Conservation (phyloP, 2,329 filamentous ascomycete species). For the Rhynchosporium agropyri region DNA sequence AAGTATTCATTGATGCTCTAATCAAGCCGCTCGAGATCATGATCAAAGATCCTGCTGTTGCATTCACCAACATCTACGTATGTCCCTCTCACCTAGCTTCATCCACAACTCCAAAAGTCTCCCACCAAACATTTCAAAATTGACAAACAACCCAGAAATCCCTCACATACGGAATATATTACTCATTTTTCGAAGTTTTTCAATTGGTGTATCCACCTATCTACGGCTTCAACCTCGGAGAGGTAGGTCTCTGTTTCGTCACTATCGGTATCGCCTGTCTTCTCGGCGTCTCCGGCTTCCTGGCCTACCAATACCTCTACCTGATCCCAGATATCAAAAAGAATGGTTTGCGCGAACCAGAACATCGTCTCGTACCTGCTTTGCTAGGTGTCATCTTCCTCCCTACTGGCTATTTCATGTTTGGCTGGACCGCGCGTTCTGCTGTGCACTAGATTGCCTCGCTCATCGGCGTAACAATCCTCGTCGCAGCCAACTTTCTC, state of each 20-base stretch:
- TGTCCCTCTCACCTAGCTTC: not conserved
- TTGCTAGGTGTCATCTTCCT: constrained; percentile 53
- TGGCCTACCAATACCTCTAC: constrained; percentile 51
- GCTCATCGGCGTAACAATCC: constrained; percentile 57
- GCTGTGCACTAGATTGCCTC: constrained; percentile 57
- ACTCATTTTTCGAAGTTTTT: constrained; percentile 66
- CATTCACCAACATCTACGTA: constrained; percentile 25
- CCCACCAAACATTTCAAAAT: not conserved
- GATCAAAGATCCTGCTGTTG: constrained; percentile 54
- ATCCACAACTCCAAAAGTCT: not conserved
- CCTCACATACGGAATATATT: constrained; percentile 63
- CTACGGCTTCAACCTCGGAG: constrained; percentile 60
- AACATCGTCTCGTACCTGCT: constrained; percentile 55
- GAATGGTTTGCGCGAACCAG: constrained; percentile 52
- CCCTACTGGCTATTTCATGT: constrained; percentile 59
- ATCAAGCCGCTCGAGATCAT: constrained; percentile 61
- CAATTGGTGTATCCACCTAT: constrained; percentile 61
- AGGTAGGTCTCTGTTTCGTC: constrained; percentile 61
- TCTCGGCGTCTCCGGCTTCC: constrained; percentile 50
- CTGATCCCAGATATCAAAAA: constrained; percentile 52
- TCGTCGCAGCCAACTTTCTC: constrained; percentile 52
- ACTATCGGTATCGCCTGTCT: constrained; percentile 58
- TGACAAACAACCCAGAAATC: constrained; percentile 32
- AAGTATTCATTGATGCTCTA: constrained; percentile 55
- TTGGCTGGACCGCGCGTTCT: constrained; percentile 54